phyloP scores from a whole-genome alignment of 768 basidiomycete genomes.

The Agaricus sinodeliciosus region DNA sequence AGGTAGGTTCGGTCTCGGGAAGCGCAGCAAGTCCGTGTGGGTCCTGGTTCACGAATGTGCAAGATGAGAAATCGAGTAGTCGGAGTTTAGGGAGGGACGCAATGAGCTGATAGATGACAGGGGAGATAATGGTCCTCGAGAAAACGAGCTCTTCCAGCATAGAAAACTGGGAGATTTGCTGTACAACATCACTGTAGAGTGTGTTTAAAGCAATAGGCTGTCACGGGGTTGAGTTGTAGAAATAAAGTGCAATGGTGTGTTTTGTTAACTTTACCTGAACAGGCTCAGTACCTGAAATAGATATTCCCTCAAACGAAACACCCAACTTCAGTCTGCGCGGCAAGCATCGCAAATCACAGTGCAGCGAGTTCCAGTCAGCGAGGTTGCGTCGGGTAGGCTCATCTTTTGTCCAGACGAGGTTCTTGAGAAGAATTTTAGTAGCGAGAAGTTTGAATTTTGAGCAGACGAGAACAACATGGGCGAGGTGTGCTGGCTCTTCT shows the following conservation, averaged over 20 bases:
- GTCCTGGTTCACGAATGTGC: constrained; percentile 15
- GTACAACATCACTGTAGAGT: constrained; percentile 18
- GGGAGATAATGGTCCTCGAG: constrained; percentile 18
- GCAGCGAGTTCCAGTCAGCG: constrained; percentile 17
- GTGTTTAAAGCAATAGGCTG: neutral
- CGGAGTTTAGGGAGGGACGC: constrained; percentile 19
- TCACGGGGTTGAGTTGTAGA: constrained; percentile 1
- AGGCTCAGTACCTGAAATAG: neutral
- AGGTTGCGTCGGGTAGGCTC: constrained; percentile 17
- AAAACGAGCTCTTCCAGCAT: constrained; percentile 19
- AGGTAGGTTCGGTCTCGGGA: neutral
- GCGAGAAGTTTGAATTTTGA: constrained; percentile 19
- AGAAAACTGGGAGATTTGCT: constrained; percentile 18
- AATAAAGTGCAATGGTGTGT: neutral
- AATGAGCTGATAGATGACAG: constrained; percentile 19
- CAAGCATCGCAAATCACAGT: constrained; percentile 10
- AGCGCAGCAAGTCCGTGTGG: constrained; percentile 5
- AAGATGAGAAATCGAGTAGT: constrained; percentile 17
- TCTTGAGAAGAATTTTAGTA: constrained; percentile 18
- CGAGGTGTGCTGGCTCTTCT: constrained; percentile 15
- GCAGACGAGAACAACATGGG: constrained; percentile 17
- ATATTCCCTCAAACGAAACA: constrained; percentile 16
- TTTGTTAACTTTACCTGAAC: neutral
- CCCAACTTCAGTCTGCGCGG: constrained; percentile 18
- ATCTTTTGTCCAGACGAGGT: constrained; percentile 19